Base-by-base conservation (phyloP, 2,329 filamentous ascomycete species). In the Pseudogymnoascus sp. region DNA sequence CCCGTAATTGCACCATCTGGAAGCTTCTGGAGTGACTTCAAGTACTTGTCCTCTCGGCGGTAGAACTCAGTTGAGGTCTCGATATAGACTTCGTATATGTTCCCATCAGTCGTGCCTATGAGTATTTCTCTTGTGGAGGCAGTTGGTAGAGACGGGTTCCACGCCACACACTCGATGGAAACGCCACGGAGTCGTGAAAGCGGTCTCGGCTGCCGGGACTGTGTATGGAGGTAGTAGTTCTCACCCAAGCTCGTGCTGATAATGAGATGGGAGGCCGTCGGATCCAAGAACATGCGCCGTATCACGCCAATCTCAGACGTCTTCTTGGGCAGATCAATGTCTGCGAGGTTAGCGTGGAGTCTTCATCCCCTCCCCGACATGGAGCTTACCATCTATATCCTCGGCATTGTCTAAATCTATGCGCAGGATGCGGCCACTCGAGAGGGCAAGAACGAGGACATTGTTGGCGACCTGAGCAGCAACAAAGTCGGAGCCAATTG, bases 381-480 rank as follows among this genome's bases (percentile, higher is more conserved):
- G n/a, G 2, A 4, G 28, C 50, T 67, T 75, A 91, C 87, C 90
- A 78, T 99, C 95, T 72, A 99, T 97, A 76, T 99, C 95, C 73
- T 93, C 91, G 5, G 95, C 90, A 72, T 88, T 90, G 76, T 97
- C 92, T 61, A 97, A 80, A 74, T 97, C 95, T 75, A 99, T 99
- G 65, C 95, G 87, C 65, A 99, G 80, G 67, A 99, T 95, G 70
- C 93, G 88, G 61, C 92, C 91, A 64, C 93, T 97, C 4, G 92
- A 93, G 38, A 99, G 83, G 42, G 95, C 95, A 61, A 99, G 82
- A 21, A 97, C 87, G 64, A 99, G 83, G 66, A 97, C 93, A 80
- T 99, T 97, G 77, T 99, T 97, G 68, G 93, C 93, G 63, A 97
- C 93, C 76, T 97, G 93, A 42, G 93, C 93, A 17, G 95, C 93